Evolutionary conservation across 106 monocot genomes (phyloP).

Genomic region (Amphibolis antarctica): DNA sequence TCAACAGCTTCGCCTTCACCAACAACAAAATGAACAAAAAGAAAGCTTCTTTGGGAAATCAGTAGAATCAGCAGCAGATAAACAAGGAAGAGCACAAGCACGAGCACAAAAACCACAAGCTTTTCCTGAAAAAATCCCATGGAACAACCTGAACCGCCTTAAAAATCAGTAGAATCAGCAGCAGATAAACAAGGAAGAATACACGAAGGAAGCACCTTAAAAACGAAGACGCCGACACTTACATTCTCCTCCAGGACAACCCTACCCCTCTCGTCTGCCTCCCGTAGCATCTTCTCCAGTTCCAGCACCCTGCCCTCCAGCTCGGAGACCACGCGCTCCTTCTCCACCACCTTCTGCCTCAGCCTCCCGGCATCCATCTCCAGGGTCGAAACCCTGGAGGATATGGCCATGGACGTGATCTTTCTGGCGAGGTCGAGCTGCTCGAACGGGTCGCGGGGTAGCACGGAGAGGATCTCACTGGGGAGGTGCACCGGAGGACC

Average conservation of each 20-base stretch:
- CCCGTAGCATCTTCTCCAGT: slow-evolving; percentile 36
- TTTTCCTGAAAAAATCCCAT: neutral
- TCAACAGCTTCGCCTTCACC: slow-evolving; percentile 42
- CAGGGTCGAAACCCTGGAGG: slow-evolving; percentile 60
- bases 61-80: no score
- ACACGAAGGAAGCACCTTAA: no score
- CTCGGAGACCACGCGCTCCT: slow-evolving; percentile 44
- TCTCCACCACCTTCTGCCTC: slow-evolving; percentile 34
- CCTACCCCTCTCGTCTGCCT: slow-evolving; percentile 32
- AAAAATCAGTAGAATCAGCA: no score
- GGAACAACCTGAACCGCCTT: neutral
- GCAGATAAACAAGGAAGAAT: neutral
- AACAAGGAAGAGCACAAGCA: neutral
- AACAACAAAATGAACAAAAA: slow-evolving; percentile 1
- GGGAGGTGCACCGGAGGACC: slow-evolving; percentile 41
- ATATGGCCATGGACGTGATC: slow-evolving; percentile 82
- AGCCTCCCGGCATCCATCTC: slow-evolving; percentile 41
- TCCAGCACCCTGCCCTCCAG: slow-evolving; percentile 44
- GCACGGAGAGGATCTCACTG: slow-evolving; percentile 58
- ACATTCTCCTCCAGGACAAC: slow-evolving; percentile 55
- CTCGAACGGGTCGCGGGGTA: slow-evolving; percentile 74
- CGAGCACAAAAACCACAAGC: neutral
- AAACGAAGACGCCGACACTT: neutral
- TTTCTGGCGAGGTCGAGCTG: slow-evolving; percentile 70
- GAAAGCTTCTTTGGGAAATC: neutral